Percentiles rank a stretch among this genome's conserved stretches.
Evolutionary conservation across 83 land plant genomes (phyloP).

Genomic region (Picea engelmannii): DNA sequence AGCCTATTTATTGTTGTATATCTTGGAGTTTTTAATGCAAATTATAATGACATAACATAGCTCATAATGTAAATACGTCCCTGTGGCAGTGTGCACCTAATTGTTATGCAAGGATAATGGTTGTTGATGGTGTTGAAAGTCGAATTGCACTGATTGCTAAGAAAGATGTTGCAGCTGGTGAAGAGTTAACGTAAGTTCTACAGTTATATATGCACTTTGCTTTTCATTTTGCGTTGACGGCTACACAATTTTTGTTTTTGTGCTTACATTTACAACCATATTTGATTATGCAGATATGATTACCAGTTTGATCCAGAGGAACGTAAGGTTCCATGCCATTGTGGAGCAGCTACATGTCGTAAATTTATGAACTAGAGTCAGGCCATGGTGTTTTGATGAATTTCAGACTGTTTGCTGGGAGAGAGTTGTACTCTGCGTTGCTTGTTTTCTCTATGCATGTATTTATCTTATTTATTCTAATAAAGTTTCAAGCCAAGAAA

Average conservation of each 20-base stretch:
- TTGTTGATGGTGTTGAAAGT: conserved; percentile 64
- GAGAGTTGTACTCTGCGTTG: no score
- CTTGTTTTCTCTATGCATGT: no score
- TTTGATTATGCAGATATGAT: conserved; percentile 54
- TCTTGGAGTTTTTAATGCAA: not conserved
- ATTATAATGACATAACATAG: not conserved
- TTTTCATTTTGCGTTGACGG: not conserved
- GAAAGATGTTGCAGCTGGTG: conserved; percentile 73
- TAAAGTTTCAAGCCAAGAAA: no score
- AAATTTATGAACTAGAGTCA: conserved; percentile 66
- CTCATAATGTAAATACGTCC: not conserved
- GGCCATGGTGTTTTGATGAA: no score
- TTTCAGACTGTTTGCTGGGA: no score
- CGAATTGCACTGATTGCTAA: conserved; percentile 91
- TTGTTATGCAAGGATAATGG: conserved; percentile 90
- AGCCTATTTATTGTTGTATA: conserved; percentile 22
- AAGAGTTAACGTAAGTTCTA: conserved; percentile 85
- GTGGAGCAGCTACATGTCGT: conserved; percentile 61
- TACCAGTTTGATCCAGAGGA: conserved; percentile 78
- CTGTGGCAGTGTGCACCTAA: conserved; percentile 66
- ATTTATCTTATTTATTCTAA: no score
- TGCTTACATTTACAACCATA: not conserved
- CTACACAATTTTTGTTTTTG: not conserved
- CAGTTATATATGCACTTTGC: not conserved
- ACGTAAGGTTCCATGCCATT: conserved; percentile 59